phyloP scores from a whole-genome alignment of 768 basidiomycete species.

The Vararia minispora region DNA sequence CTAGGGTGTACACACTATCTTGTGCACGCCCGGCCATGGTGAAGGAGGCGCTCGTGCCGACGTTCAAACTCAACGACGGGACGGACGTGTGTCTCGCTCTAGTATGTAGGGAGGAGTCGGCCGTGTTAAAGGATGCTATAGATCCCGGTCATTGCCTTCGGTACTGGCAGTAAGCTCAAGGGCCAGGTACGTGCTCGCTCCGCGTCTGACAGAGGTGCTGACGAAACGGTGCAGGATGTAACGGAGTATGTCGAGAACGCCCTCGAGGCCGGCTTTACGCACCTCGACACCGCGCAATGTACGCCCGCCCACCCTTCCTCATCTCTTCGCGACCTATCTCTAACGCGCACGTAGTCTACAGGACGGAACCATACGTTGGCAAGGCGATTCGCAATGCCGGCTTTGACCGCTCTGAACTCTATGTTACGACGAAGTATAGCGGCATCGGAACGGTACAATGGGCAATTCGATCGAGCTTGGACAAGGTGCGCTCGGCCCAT shows the following conservation, averaged over 20 bases:
- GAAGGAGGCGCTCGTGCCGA: too few species aligned
- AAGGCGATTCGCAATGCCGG: conserved; percentile 25
- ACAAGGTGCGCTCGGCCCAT: conserved; percentile 27
- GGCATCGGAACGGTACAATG: conserved; percentile 26
- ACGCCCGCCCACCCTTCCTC: conserved; percentile 6
- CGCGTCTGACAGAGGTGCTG: not conserved
- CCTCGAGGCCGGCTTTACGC: conserved; percentile 46
- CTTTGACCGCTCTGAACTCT: conserved; percentile 23
- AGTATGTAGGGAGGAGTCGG: not conserved
- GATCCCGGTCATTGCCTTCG: conserved; percentile 56
- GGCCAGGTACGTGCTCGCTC: conserved; percentile 13
- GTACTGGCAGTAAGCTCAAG: conserved; percentile 38
- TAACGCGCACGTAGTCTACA: conserved; percentile 18
- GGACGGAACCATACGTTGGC: conserved; percentile 28
- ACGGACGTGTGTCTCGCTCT: conserved; percentile 16
- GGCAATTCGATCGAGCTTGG: conserved; percentile 35
- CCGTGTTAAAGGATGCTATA: conserved; percentile 14
- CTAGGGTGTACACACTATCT: too few species aligned
- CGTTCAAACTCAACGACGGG: conserved; percentile 26
- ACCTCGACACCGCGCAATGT: conserved; percentile 56
- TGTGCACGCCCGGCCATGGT: too few species aligned
- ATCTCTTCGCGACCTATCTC: not conserved
- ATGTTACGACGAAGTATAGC: conserved; percentile 37
- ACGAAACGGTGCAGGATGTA: conserved; percentile 26
- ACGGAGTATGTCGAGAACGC: conserved; percentile 45